These are phyloP conservation scores for Citrullus amarus DNA, from an alignment of 306 rosid species.

Conservation along the genomic window DNA sequence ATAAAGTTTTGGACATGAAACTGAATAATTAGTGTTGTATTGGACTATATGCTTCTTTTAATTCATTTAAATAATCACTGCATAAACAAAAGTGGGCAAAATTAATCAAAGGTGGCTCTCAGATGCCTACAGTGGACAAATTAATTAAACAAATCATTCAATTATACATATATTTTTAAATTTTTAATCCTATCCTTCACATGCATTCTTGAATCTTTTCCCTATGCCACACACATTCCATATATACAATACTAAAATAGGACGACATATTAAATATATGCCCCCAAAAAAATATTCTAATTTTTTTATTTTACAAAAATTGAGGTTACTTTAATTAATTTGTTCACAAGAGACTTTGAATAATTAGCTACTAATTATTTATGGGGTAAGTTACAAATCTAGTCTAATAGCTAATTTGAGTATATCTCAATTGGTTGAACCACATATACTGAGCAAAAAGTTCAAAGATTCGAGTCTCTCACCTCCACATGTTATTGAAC, in stretches of 20 bases:
- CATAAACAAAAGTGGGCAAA: not conserved
- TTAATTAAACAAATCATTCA: not conserved
- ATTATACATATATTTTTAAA: not conserved
- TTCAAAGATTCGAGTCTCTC: too few relatives aligned
- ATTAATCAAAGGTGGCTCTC: not conserved
- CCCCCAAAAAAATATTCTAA: not conserved
- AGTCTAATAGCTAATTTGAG: too few relatives aligned
- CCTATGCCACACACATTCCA: not conserved
- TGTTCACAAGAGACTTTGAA: not conserved
- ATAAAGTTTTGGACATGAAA: not conserved
- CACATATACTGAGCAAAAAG: too few relatives aligned
- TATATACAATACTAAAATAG: not conserved
- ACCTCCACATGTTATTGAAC: too few relatives aligned
- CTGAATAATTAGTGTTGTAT: slow-evolving; percentile 1
- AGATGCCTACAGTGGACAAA: not conserved
- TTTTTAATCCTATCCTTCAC: not conserved
- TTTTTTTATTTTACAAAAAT: not conserved
- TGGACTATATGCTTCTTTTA: not conserved
- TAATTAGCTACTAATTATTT: too few relatives aligned
- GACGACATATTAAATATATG: not conserved
- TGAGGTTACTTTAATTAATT: not conserved
- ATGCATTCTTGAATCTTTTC: not conserved
- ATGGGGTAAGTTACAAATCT: too few relatives aligned
- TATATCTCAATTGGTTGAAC: too few relatives aligned
- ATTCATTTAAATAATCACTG: not conserved